These are phyloP conservation scores for Chrysochromulina parva DNA, from an alignment of 78 protist species.

Conservation along the genomic window DNA sequence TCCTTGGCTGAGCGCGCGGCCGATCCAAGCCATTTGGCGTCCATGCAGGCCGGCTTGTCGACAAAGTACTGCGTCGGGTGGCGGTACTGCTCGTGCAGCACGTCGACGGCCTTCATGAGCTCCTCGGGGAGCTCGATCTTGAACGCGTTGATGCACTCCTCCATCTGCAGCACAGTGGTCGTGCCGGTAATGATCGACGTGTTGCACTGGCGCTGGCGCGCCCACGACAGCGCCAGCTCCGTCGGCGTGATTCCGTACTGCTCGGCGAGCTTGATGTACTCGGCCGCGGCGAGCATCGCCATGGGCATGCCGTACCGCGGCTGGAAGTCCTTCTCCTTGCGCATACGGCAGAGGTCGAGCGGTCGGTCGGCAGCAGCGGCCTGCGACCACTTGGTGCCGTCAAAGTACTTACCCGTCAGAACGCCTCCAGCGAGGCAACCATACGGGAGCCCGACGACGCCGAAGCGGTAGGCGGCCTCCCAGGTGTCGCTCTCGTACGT, in stretches of 20 bases:
- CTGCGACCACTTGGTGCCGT: background rate
- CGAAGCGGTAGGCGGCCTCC: background rate
- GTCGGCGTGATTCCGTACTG: background rate
- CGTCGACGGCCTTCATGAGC: background rate
- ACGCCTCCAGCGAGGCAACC: background rate
- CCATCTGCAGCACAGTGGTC: background rate
- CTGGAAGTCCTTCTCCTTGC: background rate
- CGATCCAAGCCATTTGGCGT: no score
- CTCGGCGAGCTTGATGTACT: background rate
- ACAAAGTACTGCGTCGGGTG: no score
- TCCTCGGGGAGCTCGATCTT: background rate
- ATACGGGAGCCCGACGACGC: background rate
- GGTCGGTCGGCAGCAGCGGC: background rate
- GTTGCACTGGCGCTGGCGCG: background rate
- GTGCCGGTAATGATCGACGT: background rate
- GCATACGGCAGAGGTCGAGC: background rate
- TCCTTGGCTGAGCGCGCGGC: no score
- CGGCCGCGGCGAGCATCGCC: background rate
- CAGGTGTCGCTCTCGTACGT: background rate
- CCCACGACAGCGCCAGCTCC: background rate
- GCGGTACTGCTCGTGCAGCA: background rate
- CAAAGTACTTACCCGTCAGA: background rate
- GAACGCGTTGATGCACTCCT: background rate
- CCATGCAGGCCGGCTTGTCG: no score
- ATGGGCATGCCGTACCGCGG: background rate